Base-by-base conservation (phyloP, 257 asterid genomes). In the Craterostigma plantagineum region DNA sequence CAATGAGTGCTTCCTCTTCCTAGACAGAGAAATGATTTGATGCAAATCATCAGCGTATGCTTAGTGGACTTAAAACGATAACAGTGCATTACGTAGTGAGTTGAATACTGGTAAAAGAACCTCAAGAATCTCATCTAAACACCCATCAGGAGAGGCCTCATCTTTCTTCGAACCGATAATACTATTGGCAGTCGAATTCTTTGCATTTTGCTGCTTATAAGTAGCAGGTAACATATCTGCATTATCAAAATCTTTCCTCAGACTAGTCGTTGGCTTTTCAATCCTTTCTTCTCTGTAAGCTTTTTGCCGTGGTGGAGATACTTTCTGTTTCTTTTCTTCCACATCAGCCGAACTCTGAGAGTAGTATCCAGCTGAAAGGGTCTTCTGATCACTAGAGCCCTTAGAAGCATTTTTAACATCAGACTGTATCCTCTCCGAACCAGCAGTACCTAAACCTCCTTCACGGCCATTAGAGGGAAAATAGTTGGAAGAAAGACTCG, bases 1-100 rank as follows among this genome's bases (percentile, higher is more conserved):
- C 86, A 61, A 83, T 68, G 52, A 82, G 81, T 48, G 98, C 93
- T 63, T 76, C 95, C 56, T 87, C 95, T 58, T 87, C 95, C 95
- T 87, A 54, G 52, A 60, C 27, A 60, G 50, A 36, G 35, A 39
- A 55, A 11, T 53, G 67, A 6, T 23, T 23, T 23, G 30, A 44
- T 15, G 52, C 18, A 62, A 1, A n/a, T 11, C 13, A 12, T 40
- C 16, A 16, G 13, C 16, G 12, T 14, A 11, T 11, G 16, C 45
- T 8, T 7, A 7, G 45, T 1, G 16, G 9, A 14, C 13, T 8
- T n/a, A 14, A n/a, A n/a, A n/a, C 4, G 0, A 23, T 2, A 23
- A 6, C 30, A 23, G 30, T 23, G 6, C 30, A 23, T 17, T 33
- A 30, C 3, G 3, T 3, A 27, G 13, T 16, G 7, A 33, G 35